A percentile compares a stretch with the other conserved stretches of the same genome.
Evolutionary conservation across 768 basidiomycete genomes (phyloP).

Genomic region (Termitomyces sp.): DNA sequence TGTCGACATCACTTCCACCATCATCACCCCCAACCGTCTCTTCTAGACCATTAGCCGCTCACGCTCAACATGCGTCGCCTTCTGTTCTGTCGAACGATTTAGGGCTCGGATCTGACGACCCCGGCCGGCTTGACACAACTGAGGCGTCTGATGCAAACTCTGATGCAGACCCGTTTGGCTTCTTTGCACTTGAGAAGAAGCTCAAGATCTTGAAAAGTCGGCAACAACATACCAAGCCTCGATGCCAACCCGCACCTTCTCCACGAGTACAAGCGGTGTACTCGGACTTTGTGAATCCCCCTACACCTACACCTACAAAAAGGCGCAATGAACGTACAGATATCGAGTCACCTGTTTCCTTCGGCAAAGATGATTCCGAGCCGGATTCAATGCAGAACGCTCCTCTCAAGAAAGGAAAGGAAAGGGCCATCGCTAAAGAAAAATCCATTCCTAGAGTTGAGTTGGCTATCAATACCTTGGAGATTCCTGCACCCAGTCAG

Average conservation of each 20-base stretch:
- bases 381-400: constrained; percentile 25
- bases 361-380: constrained; percentile 24
- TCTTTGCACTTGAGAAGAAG: constrained; percentile 47
- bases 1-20: constrained; percentile 10
- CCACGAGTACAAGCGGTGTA: neutral
- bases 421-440: constrained; percentile 4
- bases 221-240: constrained; percentile 9
- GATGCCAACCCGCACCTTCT: neutral
- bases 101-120: constrained; percentile 1
- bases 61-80: neutral
- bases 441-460: neutral
- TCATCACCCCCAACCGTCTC: constrained; percentile 13
- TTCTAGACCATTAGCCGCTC: neutral
- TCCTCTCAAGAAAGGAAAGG: constrained; percentile 18
- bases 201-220: constrained; percentile 28
- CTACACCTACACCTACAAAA: constrained; percentile 29
- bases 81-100: neutral
- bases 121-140: neutral
- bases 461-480: neutral
- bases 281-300: constrained; percentile 18
- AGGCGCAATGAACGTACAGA: constrained; percentile 23
- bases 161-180: constrained; percentile 41
- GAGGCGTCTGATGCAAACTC: constrained; percentile 8
- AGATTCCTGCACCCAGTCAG: neutral
- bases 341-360: constrained; percentile 15